phyloP scores from a whole-genome alignment of 225 moss, liverwort and hornwort species.

The Neckera pumila region DNA sequence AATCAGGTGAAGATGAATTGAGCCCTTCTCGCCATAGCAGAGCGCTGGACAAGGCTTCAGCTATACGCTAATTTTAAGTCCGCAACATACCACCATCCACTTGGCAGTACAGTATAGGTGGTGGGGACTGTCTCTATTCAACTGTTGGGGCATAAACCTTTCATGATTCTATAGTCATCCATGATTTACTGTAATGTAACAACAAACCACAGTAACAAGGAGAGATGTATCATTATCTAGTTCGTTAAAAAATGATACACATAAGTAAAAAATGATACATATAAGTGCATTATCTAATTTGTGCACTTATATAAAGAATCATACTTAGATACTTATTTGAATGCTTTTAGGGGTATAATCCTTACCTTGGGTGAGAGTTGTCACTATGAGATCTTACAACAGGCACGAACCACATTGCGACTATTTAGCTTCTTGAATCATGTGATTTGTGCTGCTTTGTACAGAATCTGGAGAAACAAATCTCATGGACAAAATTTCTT shows the following conservation, averaged over 20 bases:
- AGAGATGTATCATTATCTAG: too few species aligned
- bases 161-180: too few species aligned
- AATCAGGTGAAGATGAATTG: not conserved
- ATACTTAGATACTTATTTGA: not conserved
- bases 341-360: not conserved
- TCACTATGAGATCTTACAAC: not conserved
- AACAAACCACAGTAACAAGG: not conserved
- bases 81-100: too few species aligned
- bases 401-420: not conserved
- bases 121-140: too few species aligned
- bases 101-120: too few species aligned
- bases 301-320: not conserved
- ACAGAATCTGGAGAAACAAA: not conserved
- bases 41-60: not conserved
- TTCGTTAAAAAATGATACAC: too few species aligned
- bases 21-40: not conserved
- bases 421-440: not conserved
- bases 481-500: not conserved
- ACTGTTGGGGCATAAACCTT: too few species aligned
- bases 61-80: not conserved
- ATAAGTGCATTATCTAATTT: too few species aligned
- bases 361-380: not conserved
- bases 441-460: not conserved
- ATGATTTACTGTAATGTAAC: too few species aligned
- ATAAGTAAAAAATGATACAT: too few species aligned